A percentile compares a stretch with the other conserved stretches of the same genome.
phyloP scores from a whole-genome alignment of 768 basidiomycete species.

The Gloeopeniophorella convolvens region DNA sequence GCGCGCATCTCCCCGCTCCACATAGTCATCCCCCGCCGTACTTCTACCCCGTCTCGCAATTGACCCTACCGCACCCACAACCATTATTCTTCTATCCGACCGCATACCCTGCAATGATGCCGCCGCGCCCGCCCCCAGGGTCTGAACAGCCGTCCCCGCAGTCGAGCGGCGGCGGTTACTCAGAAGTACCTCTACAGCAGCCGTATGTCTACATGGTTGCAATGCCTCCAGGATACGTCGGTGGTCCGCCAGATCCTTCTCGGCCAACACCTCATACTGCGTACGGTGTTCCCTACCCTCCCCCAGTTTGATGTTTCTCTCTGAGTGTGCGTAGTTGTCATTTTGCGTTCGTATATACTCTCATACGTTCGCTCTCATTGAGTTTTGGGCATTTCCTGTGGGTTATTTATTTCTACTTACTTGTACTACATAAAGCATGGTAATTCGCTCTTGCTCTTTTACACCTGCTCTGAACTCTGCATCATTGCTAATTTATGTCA shows the following conservation, averaged over 20 bases:
- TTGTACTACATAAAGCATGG: neutral
- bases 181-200: constrained; percentile 1
- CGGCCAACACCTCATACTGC: constrained; percentile 3
- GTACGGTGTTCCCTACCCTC: neutral
- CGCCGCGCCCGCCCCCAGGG: neutral
- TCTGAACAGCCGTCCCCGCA: constrained; percentile 1
- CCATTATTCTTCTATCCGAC: constrained; percentile 16
- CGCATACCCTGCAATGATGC: neutral
- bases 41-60: constrained; percentile 5
- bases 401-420: constrained; percentile 6
- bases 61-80: constrained; percentile 10
- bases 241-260: neutral
- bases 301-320: constrained; percentile 1
- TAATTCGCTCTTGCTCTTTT: no score
- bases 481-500: no score
- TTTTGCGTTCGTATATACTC: no score
- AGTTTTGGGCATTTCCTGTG: neutral
- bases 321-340: no score
- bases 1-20: neutral
- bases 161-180: neutral
- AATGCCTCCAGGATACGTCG: constrained; percentile 9
- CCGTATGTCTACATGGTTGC: constrained; percentile 16
- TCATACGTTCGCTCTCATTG: no score
- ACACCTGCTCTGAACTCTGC: no score
- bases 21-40: neutral